phyloP scores from a whole-genome alignment of 1,284 basidiomycete species.

The Dichomitus squalens region DNA sequence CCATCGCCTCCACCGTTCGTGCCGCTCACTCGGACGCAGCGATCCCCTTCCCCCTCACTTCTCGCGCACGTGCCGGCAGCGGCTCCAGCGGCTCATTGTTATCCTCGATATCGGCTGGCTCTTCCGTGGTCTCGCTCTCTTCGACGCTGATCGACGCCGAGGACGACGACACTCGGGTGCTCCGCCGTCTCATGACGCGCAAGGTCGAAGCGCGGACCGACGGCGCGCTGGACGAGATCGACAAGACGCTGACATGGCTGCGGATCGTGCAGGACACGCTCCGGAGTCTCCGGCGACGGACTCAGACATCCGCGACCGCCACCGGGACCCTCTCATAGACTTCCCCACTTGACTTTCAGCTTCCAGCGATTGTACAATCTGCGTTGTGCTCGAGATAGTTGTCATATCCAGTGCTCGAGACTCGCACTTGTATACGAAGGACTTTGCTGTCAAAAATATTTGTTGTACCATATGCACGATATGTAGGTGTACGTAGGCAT shows the following conservation, averaged over 20 bases:
- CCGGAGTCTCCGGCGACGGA: conserved; percentile 53
- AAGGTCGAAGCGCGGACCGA: conserved; percentile 62
- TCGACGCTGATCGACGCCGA: conserved; percentile 44
- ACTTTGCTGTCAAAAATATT: neutral
- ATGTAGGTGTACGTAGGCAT: conserved; percentile 4
- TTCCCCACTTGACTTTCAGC: neutral
- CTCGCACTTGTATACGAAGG: neutral
- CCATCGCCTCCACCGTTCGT: conserved; percentile 18
- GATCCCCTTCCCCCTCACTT: conserved; percentile 16
- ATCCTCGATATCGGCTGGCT: conserved; percentile 30
- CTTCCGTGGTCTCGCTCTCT: conserved; percentile 38
- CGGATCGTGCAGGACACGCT: conserved; percentile 64
- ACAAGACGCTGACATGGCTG: conserved; percentile 59
- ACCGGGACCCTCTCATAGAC: conserved; percentile 2
- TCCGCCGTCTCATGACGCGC: conserved; percentile 60
- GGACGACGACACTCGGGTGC: conserved; percentile 58
- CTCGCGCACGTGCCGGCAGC: conserved; percentile 10
- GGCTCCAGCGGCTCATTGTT: conserved; percentile 23
- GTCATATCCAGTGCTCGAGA: neutral
- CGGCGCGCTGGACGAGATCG: conserved; percentile 65
- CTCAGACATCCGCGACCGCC: conserved; percentile 31
- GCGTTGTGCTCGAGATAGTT: neutral
- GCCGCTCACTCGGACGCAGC: conserved; percentile 6
- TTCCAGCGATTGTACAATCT: conserved; percentile 1
- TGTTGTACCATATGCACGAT: conserved; percentile 1